These are phyloP conservation scores for Fistulifera pelliculosa DNA, from an alignment of 108 stramenopile species.

Conservation along the genomic window DNA sequence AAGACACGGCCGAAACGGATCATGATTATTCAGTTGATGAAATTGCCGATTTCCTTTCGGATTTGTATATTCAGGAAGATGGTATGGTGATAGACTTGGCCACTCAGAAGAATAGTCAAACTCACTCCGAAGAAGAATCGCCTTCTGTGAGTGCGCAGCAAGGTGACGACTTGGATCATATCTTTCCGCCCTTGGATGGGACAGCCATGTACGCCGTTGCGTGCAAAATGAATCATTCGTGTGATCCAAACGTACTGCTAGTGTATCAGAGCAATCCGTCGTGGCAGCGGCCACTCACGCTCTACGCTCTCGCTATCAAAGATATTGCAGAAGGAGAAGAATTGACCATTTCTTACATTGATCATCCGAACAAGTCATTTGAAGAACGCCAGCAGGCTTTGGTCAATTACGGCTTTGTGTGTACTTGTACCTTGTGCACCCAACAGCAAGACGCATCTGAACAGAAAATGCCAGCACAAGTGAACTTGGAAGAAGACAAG, in stretches of 20 bases:
- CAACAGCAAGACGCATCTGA: conserved; percentile 9
- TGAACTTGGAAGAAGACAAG: not conserved
- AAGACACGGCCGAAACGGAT: conserved; percentile 13
- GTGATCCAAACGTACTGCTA: conserved; percentile 54
- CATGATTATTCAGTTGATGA: conserved; percentile 39
- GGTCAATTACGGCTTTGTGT: conserved; percentile 74
- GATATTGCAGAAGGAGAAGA: conserved; percentile 72
- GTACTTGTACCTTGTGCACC: conserved; percentile 49
- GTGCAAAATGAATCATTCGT: conserved; percentile 89
- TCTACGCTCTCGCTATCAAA: conserved; percentile 44
- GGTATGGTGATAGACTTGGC: conserved; percentile 1
- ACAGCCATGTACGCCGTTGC: conserved; percentile 61
- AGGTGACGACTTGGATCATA: conserved; percentile 45
- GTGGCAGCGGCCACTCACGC: conserved; percentile 46
- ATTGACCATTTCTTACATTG: conserved; percentile 75
- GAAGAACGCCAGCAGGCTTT: conserved; percentile 40
- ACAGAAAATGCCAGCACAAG: not conserved
- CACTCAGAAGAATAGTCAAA: not conserved
- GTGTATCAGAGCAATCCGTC: conserved; percentile 33
- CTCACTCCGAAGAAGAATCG: conserved; percentile 4
- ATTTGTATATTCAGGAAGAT: conserved; percentile 2
- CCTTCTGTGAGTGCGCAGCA: not conserved
- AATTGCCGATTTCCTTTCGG: conserved; percentile 35
- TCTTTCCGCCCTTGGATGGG: conserved; percentile 74
- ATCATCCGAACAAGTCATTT: conserved; percentile 16